Conservation (phyloP, 176 grass and related monocot species). For the Otatea glauca region DNA sequence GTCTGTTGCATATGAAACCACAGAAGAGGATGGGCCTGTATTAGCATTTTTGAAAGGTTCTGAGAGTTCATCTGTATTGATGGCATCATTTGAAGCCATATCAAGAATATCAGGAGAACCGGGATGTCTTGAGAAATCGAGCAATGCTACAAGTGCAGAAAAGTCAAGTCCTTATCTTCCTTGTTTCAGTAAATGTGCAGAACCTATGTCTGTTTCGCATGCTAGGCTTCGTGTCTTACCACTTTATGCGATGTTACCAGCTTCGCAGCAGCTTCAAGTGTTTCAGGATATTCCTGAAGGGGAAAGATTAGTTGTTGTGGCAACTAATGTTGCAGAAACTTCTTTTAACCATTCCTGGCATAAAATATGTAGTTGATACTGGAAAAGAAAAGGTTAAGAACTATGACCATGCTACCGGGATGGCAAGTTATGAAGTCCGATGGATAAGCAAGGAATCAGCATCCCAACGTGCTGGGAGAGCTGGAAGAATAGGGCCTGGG, state of each 20-base stretch:
- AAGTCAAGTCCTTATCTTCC: constrained; percentile 33
- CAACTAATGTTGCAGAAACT: constrained; percentile 98
- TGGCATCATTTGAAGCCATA: constrained; percentile 79
- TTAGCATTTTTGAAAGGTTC: constrained; percentile 71
- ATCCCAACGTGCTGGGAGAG: constrained; percentile 85
- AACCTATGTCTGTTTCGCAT: constrained; percentile 30
- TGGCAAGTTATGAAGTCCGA: constrained; percentile 76
- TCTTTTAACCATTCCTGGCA: constrained; percentile 92
- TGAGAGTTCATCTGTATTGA: constrained; percentile 64
- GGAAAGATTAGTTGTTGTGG: constrained; percentile 89
- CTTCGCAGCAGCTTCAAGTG: constrained; percentile 82
- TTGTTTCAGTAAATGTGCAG: constrained; percentile 30
- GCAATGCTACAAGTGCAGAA: constrained; percentile 38
- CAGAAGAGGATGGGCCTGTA: constrained; percentile 57
- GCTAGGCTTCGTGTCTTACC: constrained; percentile 69
- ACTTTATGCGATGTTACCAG: constrained; percentile 93
- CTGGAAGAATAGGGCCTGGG: constrained; percentile 91
- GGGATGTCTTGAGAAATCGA: constrained; percentile 19
- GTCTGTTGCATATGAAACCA: constrained; percentile 35
- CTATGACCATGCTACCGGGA: constrained; percentile 76
- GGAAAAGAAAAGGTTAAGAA: constrained; percentile 98
- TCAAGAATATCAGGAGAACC: constrained; percentile 50
- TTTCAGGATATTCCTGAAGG: constrained; percentile 78
- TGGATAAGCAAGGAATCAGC: constrained; percentile 99
- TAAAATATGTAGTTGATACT: constrained; percentile 95